Evolutionary conservation across 495 filamentous ascomycete genomes (phyloP).

Genomic region (Penicillium goetzii): DNA sequence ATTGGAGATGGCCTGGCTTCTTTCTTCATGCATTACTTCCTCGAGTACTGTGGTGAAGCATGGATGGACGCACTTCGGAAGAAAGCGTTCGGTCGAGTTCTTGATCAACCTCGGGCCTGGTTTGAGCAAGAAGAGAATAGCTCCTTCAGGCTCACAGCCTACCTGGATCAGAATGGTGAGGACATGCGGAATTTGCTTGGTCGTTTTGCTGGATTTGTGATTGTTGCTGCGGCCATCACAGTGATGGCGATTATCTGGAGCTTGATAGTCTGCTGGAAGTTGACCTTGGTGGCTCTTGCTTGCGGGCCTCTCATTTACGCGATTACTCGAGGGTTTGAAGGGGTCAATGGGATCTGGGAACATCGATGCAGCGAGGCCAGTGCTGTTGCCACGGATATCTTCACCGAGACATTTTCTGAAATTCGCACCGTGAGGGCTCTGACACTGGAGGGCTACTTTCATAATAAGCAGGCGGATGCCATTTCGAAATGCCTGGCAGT

Average conservation of each 20-base stretch:
- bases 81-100: constrained; percentile 67
- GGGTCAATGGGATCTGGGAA: constrained; percentile 72
- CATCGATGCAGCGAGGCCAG: constrained; percentile 62
- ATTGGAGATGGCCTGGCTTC: constrained; percentile 64
- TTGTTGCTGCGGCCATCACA: constrained; percentile 68
- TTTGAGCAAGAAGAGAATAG: constrained; percentile 75
- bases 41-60: constrained; percentile 71
- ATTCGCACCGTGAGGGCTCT: constrained; percentile 80
- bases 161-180: constrained; percentile 81
- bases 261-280: constrained; percentile 73
- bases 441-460: constrained; percentile 76
- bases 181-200: constrained; percentile 83
- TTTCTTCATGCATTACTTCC: constrained; percentile 67
- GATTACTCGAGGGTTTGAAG: constrained; percentile 63
- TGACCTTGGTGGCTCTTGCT: constrained; percentile 76
- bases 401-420: constrained; percentile 80
- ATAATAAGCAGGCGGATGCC: constrained; percentile 62
- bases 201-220: constrained; percentile 70
- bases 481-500: constrained; percentile 36
- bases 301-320: constrained; percentile 69
- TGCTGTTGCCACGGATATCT: constrained; percentile 57
- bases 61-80: constrained; percentile 79
- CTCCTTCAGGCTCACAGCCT: constrained; percentile 63
- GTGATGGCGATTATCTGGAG: constrained; percentile 73
- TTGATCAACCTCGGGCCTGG: constrained; percentile 83